Conservation (phyloP, 305 asterid species). For the Fraxinus platypoda region DNA sequence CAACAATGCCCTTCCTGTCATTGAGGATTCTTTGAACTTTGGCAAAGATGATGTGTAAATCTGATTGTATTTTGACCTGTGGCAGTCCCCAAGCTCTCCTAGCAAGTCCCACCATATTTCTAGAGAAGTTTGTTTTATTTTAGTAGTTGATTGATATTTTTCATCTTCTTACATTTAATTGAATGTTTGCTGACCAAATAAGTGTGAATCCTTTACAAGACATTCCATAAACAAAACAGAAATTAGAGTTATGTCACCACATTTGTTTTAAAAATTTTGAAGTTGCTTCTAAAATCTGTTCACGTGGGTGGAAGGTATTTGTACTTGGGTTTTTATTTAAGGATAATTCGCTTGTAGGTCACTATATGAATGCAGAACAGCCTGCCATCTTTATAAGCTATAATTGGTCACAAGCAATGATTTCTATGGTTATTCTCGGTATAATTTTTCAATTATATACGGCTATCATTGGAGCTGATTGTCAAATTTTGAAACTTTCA, state of each 20-base stretch:
- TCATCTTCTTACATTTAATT: neutral
- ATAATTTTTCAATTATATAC: neutral
- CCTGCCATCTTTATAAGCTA: neutral
- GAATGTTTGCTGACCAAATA: neutral
- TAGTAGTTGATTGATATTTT: neutral
- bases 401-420: neutral
- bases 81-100: neutral
- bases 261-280: neutral
- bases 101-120: neutral
- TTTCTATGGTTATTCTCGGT: neutral
- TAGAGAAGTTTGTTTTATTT: neutral
- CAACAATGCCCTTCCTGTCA: neutral
- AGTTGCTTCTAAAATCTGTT: neutral
- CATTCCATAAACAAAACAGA: neutral
- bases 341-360: neutral
- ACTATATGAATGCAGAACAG: neutral
- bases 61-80: neutral
- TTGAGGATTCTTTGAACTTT: neutral
- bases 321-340: neutral
- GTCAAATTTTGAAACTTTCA: neutral
- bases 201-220: neutral
- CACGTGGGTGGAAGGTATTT: neutral
- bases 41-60: neutral
- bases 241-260: neutral
- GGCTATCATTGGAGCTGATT: neutral